Evolutionary conservation across 768 basidiomycete species (phyloP).

Genomic region (Rhizopogon vinicolor): DNA sequence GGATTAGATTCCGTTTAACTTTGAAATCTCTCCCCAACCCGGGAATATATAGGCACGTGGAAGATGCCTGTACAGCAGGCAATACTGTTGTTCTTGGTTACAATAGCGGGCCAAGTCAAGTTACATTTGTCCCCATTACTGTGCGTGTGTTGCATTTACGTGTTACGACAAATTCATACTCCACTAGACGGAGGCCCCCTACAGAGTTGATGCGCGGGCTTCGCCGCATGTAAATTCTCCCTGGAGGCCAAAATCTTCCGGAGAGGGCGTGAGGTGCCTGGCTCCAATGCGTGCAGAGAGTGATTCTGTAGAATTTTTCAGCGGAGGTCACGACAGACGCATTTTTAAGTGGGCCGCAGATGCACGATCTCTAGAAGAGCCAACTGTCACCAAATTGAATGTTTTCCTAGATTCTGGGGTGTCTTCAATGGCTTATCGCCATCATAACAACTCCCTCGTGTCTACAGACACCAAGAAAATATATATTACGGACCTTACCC

Average conservation of each 20-base stretch:
- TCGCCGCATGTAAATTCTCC: slow-evolving; percentile 27
- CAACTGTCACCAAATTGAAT: slow-evolving; percentile 21
- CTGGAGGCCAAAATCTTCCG: slow-evolving; percentile 16
- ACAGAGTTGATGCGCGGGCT: slow-evolving; percentile 25
- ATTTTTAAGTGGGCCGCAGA: slow-evolving; percentile 36
- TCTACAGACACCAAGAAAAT: slow-evolving; percentile 32
- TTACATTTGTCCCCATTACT: slow-evolving; percentile 34
- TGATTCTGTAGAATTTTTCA: slow-evolving; percentile 36
- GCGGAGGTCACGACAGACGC: slow-evolving; percentile 44
- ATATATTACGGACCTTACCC: slow-evolving; percentile 33
- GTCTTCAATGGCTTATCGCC: slow-evolving; percentile 37
- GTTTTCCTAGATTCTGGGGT: slow-evolving; percentile 24
- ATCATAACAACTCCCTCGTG: slow-evolving; percentile 29
- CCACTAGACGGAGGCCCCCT: slow-evolving; percentile 25
- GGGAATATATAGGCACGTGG: slow-evolving; percentile 34
- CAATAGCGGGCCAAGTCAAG: slow-evolving; percentile 36
- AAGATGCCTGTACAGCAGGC: slow-evolving; percentile 40
- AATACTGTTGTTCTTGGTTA: slow-evolving; percentile 41
- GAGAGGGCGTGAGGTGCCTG: slow-evolving; percentile 39
- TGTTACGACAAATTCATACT: slow-evolving; percentile 17
- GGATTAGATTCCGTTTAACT: slow-evolving; percentile 30
- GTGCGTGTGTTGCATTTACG: slow-evolving; percentile 25
- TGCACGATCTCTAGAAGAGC: slow-evolving; percentile 13
- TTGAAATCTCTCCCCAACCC: slow-evolving; percentile 34
- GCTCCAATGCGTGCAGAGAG: slow-evolving; percentile 28